A percentile compares a stretch with the other conserved stretches of the same genome.
phyloP scores from a whole-genome alignment of 2,329 filamentous ascomycete genomes.

The Alternaria longipes region DNA sequence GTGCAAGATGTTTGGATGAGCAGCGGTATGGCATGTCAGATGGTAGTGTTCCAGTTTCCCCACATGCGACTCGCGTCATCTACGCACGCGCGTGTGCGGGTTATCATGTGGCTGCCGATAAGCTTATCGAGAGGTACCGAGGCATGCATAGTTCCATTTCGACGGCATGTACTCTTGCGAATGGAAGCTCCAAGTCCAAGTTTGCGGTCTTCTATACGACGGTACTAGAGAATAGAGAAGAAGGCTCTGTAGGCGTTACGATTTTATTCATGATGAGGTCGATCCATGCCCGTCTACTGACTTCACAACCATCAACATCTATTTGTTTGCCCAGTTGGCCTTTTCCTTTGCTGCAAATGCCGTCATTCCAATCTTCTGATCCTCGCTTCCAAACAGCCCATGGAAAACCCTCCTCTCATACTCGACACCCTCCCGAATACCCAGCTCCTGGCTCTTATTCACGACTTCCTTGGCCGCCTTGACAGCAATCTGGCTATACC shows the following conservation, averaged over 20 bases:
- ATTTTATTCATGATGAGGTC: neutral
- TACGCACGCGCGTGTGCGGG: slow-evolving; percentile 8
- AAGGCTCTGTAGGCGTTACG: too few relatives aligned
- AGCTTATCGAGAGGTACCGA: slow-evolving; percentile 4
- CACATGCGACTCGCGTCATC: slow-evolving; percentile 21
- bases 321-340: slow-evolving; percentile 87
- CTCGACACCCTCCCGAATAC: slow-evolving; percentile 88
- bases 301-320: slow-evolving; percentile 28
- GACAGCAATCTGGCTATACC: slow-evolving; percentile 85
- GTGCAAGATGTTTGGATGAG: slow-evolving; percentile 1
- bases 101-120: slow-evolving; percentile 26
- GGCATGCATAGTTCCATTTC: too few relatives aligned
- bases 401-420: slow-evolving; percentile 95
- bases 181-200: too few relatives aligned
- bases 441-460: slow-evolving; percentile 95
- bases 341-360: slow-evolving; percentile 97
- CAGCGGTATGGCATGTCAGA: slow-evolving; percentile 16
- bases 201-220: fast-evolving
- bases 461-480: slow-evolving; percentile 97
- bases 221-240: too few relatives aligned
- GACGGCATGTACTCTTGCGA: too few relatives aligned
- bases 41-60: slow-evolving; percentile 13
- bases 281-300: neutral
- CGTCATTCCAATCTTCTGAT: slow-evolving; percentile 96
- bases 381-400: slow-evolving; percentile 87